These are phyloP conservation scores for Lumnitzera littorea DNA, from an alignment of 345 rosid genomes.

Conservation along the genomic window DNA sequence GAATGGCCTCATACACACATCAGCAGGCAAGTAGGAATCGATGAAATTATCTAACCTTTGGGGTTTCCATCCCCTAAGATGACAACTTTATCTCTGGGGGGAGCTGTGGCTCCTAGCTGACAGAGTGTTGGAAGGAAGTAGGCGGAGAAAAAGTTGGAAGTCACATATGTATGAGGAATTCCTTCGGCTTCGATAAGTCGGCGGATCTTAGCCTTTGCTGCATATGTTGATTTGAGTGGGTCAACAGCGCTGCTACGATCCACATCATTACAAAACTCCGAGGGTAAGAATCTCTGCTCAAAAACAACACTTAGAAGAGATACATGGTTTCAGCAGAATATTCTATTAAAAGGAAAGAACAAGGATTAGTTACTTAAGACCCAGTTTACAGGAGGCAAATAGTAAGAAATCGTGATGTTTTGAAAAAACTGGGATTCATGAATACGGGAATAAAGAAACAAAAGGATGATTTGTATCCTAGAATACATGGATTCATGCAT, in stretches of 20 bases:
- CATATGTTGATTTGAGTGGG: constrained; percentile 3
- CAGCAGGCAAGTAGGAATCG: too few relatives aligned
- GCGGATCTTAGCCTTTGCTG: constrained; percentile 2
- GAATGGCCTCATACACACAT: too few relatives aligned
- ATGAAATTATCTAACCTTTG: constrained; percentile 1
- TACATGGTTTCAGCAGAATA: too few relatives aligned
- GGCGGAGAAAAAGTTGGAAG: constrained; percentile 7
- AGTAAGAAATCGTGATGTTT: not conserved
- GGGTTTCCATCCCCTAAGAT: constrained; percentile 12
- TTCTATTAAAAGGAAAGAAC: too few relatives aligned
- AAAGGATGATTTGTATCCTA: not conserved
- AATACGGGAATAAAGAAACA: not conserved
- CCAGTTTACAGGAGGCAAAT: not conserved
- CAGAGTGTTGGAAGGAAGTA: constrained; percentile 9
- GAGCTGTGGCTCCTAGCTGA: constrained; percentile 7
- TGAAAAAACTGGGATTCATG: not conserved
- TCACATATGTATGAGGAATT: constrained; percentile 11
- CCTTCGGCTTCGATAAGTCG: constrained; percentile 7
- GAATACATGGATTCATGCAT: too few relatives aligned
- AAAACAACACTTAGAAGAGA: too few relatives aligned
- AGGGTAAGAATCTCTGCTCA: constrained; percentile 12
- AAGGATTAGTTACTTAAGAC: too few relatives aligned
- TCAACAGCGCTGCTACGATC: constrained; percentile 8
- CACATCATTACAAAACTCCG: constrained; percentile 11
- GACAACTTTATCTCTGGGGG: constrained; percentile 5